These are phyloP conservation scores for Grigorovia jiainica DNA, from an alignment of 805 yeast genomes.

Conservation along the genomic window DNA sequence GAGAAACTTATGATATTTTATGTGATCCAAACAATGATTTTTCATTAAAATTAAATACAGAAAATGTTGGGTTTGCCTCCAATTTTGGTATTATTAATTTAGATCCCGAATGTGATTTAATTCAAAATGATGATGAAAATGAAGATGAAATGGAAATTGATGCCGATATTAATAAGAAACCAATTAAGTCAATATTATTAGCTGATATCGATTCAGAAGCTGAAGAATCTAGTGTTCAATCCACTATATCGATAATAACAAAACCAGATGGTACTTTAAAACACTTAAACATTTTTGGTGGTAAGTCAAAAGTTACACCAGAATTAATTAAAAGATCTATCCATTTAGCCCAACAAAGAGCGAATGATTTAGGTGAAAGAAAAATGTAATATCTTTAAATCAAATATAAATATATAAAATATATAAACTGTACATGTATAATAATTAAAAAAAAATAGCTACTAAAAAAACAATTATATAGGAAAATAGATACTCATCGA, in stretches of 20 bases:
- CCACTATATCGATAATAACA: conserved; percentile 39
- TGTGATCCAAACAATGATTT: conserved; percentile 40
- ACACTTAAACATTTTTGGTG: conserved; percentile 42
- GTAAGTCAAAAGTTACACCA: conserved; percentile 37
- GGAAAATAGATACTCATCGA: too few species aligned
- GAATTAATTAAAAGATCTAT: conserved; percentile 41
- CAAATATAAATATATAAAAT: not conserved
- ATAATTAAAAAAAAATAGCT: not conserved
- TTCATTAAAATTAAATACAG: conserved; percentile 32
- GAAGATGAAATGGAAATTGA: conserved; percentile 21
- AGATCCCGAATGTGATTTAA: conserved; percentile 28
- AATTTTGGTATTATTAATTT: conserved; percentile 52
- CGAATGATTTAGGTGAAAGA: conserved; percentile 27
- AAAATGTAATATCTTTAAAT: not conserved
- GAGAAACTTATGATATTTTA: conserved; percentile 43
- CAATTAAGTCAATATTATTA: conserved; percentile 35
- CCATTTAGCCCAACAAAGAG: conserved; percentile 38
- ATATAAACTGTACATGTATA: not conserved
- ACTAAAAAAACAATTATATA: too few species aligned
- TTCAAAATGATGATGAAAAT: conserved; percentile 18
- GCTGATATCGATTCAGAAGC: conserved; percentile 81
- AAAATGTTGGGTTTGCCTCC: conserved; percentile 34
- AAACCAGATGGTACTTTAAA: conserved; percentile 28
- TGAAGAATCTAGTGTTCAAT: conserved; percentile 54
- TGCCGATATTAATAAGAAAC: conserved; percentile 24